A percentile compares a stretch with the other conserved stretches of the same genome.
phyloP scores from a whole-genome alignment of 2,329 filamentous ascomycete species.

The Xylariomycetidae sp. region DNA sequence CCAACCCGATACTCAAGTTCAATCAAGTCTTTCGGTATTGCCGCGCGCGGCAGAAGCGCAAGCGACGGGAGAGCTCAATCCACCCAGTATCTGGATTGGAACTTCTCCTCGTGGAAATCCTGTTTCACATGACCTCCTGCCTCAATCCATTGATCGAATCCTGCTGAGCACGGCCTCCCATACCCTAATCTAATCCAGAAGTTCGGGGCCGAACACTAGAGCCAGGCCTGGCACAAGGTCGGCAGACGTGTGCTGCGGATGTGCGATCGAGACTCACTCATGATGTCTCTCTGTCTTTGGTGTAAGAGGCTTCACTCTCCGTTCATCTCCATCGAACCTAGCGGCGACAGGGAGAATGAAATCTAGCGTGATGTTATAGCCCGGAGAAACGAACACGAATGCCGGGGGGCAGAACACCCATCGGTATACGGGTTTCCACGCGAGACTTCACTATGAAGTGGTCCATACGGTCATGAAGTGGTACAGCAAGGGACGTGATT shows the following conservation, averaged over 20 bases:
- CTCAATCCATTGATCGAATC: no score
- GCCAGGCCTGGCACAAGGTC: background rate
- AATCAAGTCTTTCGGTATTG: background rate
- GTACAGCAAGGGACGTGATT: conserved; percentile 1
- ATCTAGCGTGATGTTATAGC: background rate
- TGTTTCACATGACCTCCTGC: background rate
- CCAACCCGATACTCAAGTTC: background rate
- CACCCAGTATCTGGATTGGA: background rate
- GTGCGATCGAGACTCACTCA: background rate
- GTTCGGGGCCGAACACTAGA: background rate
- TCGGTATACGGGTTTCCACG: background rate
- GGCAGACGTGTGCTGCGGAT: background rate
- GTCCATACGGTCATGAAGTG: conserved; percentile 2
- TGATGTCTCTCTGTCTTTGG: background rate
- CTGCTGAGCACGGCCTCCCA: background rate
- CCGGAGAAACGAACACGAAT: background rate
- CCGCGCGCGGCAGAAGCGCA: background rate
- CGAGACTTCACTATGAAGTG: conserved; percentile 1
- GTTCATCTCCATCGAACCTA: background rate
- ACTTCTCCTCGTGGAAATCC: background rate
- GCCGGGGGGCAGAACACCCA: background rate
- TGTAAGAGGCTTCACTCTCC: conserved; percentile 1
- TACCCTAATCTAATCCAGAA: background rate
- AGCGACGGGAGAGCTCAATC: background rate
- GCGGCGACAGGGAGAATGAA: background rate